phyloP scores from a whole-genome alignment of 768 basidiomycete genomes.

The Coprinellus micaceus region DNA sequence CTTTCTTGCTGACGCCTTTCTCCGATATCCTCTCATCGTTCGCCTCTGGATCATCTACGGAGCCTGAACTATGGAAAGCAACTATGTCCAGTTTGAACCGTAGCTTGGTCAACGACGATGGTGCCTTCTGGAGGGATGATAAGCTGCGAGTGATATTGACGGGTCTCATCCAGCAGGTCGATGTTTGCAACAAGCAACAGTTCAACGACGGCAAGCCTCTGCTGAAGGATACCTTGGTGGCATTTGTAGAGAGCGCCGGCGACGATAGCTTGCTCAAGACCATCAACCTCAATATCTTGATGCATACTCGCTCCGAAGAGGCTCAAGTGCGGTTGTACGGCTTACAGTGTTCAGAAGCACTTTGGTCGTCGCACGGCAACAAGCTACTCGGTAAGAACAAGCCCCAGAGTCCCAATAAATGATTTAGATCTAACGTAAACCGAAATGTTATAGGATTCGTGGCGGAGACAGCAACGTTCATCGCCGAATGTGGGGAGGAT shows the following conservation, averaged over 20 bases:
- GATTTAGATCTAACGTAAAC: not conserved
- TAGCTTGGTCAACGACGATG: constrained; percentile 75
- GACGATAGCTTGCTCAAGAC: constrained; percentile 69
- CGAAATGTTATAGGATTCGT: constrained; percentile 53
- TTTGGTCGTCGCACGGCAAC: constrained; percentile 77
- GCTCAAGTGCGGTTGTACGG: constrained; percentile 65
- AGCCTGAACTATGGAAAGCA: constrained; percentile 57
- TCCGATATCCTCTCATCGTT: constrained; percentile 57
- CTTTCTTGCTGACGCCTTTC: constrained; percentile 67
- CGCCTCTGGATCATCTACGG: constrained; percentile 25
- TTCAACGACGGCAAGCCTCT: constrained; percentile 34
- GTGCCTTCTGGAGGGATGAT: constrained; percentile 86
- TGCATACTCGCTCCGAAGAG: constrained; percentile 88
- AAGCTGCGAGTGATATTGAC: constrained; percentile 61
- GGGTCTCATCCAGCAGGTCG: constrained; percentile 63
- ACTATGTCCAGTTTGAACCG: constrained; percentile 61
- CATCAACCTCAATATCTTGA: constrained; percentile 79
- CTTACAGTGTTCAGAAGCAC: constrained; percentile 57
- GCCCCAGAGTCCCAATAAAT: constrained; percentile 1
- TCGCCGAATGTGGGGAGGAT: constrained; percentile 84
- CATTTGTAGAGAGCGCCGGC: constrained; percentile 49
- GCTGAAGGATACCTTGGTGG: constrained; percentile 49
- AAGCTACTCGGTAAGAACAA: constrained; percentile 58
- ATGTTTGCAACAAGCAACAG: constrained; percentile 41
- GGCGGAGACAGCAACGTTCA: constrained; percentile 79